A percentile compares a stretch with the other conserved stretches of the same genome.
These are phyloP conservation scores for Lunasporangiospora selenospora DNA, from an alignment of 192 early-diverging fungal genomes.

Conservation along the genomic window DNA sequence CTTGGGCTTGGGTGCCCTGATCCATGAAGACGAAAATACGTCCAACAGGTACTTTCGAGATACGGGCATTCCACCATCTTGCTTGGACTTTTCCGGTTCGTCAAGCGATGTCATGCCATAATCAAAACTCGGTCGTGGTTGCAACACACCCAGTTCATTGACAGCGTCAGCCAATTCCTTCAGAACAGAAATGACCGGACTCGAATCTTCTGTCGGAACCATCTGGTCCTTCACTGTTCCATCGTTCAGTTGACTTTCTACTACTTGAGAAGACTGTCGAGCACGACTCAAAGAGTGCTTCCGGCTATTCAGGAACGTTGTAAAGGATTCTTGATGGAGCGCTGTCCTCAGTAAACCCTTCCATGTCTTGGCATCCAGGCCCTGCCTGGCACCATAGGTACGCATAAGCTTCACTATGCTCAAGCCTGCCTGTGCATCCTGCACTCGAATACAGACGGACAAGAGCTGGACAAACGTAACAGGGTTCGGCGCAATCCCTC, in stretches of 20 bases:
- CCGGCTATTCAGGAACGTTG: no score
- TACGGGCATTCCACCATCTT: no score
- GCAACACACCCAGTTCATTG: slow-evolving; percentile 1
- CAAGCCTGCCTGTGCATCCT: slow-evolving; percentile 20
- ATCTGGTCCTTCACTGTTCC: not conserved
- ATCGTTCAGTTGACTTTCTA: no score
- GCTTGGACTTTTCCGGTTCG: not conserved
- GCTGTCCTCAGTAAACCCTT: slow-evolving; percentile 33
- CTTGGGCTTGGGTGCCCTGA: not conserved
- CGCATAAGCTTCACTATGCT: slow-evolving; percentile 11
- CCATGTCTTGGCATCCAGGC: slow-evolving; percentile 40
- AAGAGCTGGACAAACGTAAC: slow-evolving; percentile 15
- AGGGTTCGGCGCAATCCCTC: slow-evolving; percentile 21
- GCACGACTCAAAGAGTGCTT: no score
- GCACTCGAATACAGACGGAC: slow-evolving; percentile 21
- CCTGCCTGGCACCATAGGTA: not conserved
- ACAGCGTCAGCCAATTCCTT: slow-evolving; percentile 11
- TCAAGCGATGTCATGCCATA: no score
- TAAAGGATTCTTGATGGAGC: no score
- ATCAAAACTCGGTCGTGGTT: no score
- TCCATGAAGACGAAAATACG: slow-evolving; percentile 22
- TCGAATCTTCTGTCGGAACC: not conserved
- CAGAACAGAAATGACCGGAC: slow-evolving; percentile 9
- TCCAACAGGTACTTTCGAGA: slow-evolving; percentile 16
- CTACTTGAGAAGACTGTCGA: no score